Evolutionary conservation across 768 basidiomycete species (phyloP), one percentile per base, ranked within the genome.

Genomic region (Russula vinacea): DNA sequence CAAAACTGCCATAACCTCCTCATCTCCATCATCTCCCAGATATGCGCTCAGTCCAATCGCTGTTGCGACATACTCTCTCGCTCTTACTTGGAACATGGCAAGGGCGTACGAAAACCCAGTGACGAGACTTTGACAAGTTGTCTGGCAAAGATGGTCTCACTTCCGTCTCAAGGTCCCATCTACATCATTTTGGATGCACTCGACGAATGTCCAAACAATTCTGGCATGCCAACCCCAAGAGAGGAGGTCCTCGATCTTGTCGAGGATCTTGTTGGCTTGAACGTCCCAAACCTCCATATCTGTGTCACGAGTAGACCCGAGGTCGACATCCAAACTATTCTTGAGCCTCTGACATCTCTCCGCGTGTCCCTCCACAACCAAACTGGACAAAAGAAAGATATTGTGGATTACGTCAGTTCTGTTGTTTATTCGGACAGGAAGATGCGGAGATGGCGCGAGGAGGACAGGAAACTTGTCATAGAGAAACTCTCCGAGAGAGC

Each of bases 401-500:
- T 64, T 16, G 13, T 37, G 11, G n/a, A 49, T 16, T 64, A 64
- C 1, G 32, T 64, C 51, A 26, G 11, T 5, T 52, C 51, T 0
- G 63, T 47, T 1, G 52, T 65, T 14, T 40, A n/a, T 14, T 55
- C 64, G 44, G 64, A 65, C 24, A 3, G 1, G 3, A 47, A n/a
- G 9, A 60, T 61, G 58, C 44, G 16, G 39, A 61, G 51, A 54
- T 65, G 64, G 64, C 50, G 45, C 4, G 59, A 53, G 5, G 64
- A 65, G 19, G 58, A 60, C 16, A 56, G 16, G 32, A 14, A 33
- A 0, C 19, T 61, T 7, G 53, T 61, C 16, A 47, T 65, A 0
- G 9, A 65, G 5, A n/a, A 16, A 0, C 58, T 64, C 11, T 40
- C 58, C 1, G 44, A 54, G 22, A 29, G n/a, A 17, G 58, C 59